Evolutionary conservation across 768 basidiomycete species (phyloP), one percentile per base, ranked within the genome.

Genomic region (Boletus huronensis): DNA sequence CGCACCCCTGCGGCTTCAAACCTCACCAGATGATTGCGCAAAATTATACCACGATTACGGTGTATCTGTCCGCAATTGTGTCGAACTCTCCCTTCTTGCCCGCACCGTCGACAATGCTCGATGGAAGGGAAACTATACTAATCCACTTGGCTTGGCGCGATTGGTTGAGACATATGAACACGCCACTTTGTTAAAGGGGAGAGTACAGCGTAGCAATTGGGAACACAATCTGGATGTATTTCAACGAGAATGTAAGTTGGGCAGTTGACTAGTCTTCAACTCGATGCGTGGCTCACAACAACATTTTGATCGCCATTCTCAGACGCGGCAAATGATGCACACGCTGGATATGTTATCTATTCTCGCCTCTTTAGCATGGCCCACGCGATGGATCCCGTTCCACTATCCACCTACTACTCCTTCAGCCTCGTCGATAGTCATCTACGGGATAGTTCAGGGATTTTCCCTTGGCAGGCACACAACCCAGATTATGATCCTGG

Each of bases 401-500:
- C 74, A 0, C 59, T 55, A 16, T 49, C 63, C 23, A 62, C 63
- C 9, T 88, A 74, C 61, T 90, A 83, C 65, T 76, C 77, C 9
- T 89, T 90, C 63, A 77, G 84, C 60, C 59, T 74, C 35, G 61
- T 83, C 38, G 58, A 65, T 42, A 85, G 85, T 6, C 59, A 58
- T 16, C 69, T 82, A 42, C 74, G 73, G 53, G 75, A 82, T 36
- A 71, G 74, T 28, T 35, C 48, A 21, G 67, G 71, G 7, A 29
- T 58, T 21, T 34, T 34, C 49, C 64, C 64, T 13, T 90, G 88
- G 88, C 62, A 65, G 26, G 72, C 84, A 3, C 65, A 70, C 52
- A 90, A 89, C 60, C 85, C 88, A 2, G 64, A 76, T 46, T 90
- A 90, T 65, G 86, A 90, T 68, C 83, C 87, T 34, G 88, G 87